phyloP scores from a whole-genome alignment of 371 early-diverging fungal genomes.

The Mortierella sp. region DNA sequence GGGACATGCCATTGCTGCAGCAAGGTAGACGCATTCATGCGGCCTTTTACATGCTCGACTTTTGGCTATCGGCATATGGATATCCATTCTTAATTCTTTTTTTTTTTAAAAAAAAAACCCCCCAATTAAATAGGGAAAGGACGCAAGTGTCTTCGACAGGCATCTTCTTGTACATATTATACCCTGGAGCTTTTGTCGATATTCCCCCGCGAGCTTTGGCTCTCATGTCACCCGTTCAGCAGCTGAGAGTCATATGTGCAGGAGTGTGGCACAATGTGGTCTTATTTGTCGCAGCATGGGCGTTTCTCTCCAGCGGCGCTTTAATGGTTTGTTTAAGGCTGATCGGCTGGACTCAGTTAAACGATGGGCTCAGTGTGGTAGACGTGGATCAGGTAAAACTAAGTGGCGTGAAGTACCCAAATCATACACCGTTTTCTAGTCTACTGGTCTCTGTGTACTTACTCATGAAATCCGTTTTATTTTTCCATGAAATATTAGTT shows the following conservation, averaged over 20 bases:
- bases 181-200: conserved; percentile 91
- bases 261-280: conserved; percentile 89
- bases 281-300: conserved; percentile 60
- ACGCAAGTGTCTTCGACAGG: conserved; percentile 77
- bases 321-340: conserved; percentile 58
- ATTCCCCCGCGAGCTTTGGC: conserved; percentile 65
- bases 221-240: conserved; percentile 60
- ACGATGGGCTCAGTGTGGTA: conserved; percentile 74
- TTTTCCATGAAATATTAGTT: conserved; percentile 2
- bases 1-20: conserved; percentile 86
- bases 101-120: too few relatives aligned
- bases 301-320: conserved; percentile 66
- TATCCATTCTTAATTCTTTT: too few relatives aligned
- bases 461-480: not conserved
- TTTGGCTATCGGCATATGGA: too few relatives aligned
- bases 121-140: conserved; percentile 69
- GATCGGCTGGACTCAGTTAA: conserved; percentile 64
- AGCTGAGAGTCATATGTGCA: conserved; percentile 80
- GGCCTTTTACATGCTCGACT: not conserved
- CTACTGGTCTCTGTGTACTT: too few relatives aligned
- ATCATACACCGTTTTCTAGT: too few relatives aligned
- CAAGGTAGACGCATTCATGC: conserved; percentile 53
- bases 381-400: conserved; percentile 61
- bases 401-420: too few relatives aligned
- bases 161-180: conserved; percentile 77